phyloP scores from a whole-genome alignment of 1,284 basidiomycete genomes.

The Marasmius oreades region DNA sequence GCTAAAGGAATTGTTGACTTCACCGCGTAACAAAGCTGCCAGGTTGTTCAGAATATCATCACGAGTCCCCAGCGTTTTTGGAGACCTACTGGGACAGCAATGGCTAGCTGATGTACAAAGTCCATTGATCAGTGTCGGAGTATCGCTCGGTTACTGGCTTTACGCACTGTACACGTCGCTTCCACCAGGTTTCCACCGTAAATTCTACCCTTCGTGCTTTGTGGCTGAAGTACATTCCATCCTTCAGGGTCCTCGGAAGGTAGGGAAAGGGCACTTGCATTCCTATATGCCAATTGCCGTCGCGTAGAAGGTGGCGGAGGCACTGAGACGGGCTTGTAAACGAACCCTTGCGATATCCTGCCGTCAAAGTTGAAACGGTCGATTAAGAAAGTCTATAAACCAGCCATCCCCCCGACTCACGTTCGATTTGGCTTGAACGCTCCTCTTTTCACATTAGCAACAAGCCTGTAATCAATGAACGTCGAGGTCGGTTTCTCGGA shows the following conservation, averaged over 20 bases:
- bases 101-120: slow-evolving; percentile 36
- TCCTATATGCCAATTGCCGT: slow-evolving; percentile 43
- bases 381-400: not conserved
- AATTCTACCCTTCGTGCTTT: slow-evolving; percentile 37
- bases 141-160: no score
- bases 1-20: slow-evolving; percentile 48
- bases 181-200: slow-evolving; percentile 40
- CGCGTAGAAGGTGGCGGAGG: slow-evolving; percentile 44
- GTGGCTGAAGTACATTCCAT: slow-evolving; percentile 39
- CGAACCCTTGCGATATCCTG: slow-evolving; percentile 33
- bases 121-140: slow-evolving; percentile 2
- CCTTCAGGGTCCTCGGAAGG: slow-evolving; percentile 46
- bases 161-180: slow-evolving; percentile 37
- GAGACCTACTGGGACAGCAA: slow-evolving; percentile 49
- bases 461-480: slow-evolving; percentile 47
- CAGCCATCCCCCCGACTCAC: slow-evolving; percentile 25
- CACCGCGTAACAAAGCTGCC: slow-evolving; percentile 44
- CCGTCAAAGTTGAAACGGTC: not conserved
- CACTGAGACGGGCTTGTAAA: slow-evolving; percentile 36
- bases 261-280: slow-evolving; percentile 35
- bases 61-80: not conserved
- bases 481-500: slow-evolving; percentile 41
- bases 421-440: slow-evolving; percentile 38
- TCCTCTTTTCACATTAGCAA: slow-evolving; percentile 44
- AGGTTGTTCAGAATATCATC: not conserved